Conservation (phyloP, 2,329 filamentous ascomycete species). For the Colletotrichum salicis region DNA sequence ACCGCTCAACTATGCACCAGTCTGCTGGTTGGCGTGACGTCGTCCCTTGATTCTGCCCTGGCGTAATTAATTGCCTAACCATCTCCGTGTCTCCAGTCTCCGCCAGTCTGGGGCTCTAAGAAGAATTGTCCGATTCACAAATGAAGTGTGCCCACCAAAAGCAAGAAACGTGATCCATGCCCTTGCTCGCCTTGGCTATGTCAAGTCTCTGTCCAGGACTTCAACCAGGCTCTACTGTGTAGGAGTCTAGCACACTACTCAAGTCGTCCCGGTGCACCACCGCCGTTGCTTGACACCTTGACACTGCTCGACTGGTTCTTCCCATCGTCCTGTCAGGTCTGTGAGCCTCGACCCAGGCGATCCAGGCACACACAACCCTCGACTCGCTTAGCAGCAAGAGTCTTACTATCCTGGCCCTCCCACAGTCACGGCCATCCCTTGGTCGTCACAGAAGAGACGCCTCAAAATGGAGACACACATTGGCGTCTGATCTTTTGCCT, state of each 20-base stretch:
- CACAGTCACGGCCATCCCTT: not conserved
- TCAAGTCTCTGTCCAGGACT: not conserved
- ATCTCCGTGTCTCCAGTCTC: not conserved
- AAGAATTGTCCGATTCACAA: constrained; percentile 19
- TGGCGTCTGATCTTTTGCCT: constrained; percentile 28
- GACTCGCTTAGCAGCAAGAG: not conserved
- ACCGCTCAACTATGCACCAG: not conserved
- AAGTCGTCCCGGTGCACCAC: not conserved
- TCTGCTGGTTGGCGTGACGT: constrained; percentile 3
- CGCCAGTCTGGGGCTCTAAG: not conserved
- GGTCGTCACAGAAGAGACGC: not conserved
- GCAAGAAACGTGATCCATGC: not conserved
- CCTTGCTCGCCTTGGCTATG: not conserved
- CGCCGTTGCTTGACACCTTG: constrained; percentile 6
- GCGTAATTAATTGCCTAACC: not conserved
- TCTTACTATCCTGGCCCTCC: not conserved
- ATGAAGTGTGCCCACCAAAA: constrained; percentile 7
- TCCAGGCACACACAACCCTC: constrained; percentile 1
- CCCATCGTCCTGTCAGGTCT: constrained; percentile 6
- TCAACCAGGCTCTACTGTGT: not conserved
- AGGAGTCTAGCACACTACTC: not conserved
- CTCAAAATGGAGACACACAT: constrained; percentile 4
- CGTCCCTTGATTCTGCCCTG: constrained; percentile 14
- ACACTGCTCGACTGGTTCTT: constrained; percentile 6
- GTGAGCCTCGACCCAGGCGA: not conserved